Base-by-base conservation (phyloP, 1,284 basidiomycete genomes). In the Rhodotorula sp. region DNA sequence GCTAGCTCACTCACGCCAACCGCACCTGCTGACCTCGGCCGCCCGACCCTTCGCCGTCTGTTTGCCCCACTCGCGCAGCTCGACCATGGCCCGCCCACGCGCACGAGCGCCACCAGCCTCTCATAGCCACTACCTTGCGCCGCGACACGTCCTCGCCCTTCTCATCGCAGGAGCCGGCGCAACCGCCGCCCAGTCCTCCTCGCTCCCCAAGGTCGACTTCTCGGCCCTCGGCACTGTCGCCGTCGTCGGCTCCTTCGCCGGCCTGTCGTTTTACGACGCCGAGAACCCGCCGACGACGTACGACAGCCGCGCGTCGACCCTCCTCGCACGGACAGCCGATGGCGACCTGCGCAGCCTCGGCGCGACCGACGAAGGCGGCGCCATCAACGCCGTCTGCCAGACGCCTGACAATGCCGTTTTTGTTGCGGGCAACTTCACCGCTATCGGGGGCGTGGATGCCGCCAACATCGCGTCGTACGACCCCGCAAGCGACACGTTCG, bases 221-320 rank as follows among this genome's bases (percentile, higher is more conserved):
- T 59, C 61, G 54, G 85, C 90, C 79, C 89, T 90, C 91, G 94
- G 94, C 74, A 88, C 85, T 68, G 93, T 97, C 69, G 92, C 88
- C 67, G 85, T 97, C 57, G 88, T 89, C 50, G 94, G 94, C 67
- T 86, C 90, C 29, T 97, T 97, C 81, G 86, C 90, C 39, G 92
- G 93, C 58, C 84, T 97, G 70, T 89, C 90, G 80, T 82, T 94
- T 66, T 89, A 90, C 83, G 84, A 87, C 79, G 76, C 81, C 39
- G 68, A 76, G 7, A 76, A 78, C 54, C 70, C 78, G 19, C 72
- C 78, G 9, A 60, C 67, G 50, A 72, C 74, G 36, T 80, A 77
- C 65, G 67, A 77, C 48, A 39, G 77, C 27, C 53, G 66, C 17
- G 75, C 76, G 17, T 77, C 80, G 34, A 76, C 80, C 29, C 67